Conservation (phyloP, 2,329 filamentous ascomycete genomes). For the Scedosporium minutisporum region DNA sequence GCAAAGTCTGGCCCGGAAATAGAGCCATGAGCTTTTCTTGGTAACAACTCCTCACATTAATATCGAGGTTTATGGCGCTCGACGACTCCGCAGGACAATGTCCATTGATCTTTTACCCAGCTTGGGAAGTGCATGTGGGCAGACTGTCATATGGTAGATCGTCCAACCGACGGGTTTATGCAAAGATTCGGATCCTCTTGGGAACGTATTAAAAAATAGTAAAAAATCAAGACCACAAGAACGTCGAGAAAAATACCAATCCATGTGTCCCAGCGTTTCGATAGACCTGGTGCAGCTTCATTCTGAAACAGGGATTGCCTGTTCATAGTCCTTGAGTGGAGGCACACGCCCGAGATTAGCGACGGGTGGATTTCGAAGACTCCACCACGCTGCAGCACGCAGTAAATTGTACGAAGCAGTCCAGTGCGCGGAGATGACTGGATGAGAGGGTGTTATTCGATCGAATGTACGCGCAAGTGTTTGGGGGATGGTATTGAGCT, state of each 20-base stretch:
- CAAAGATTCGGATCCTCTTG: not conserved
- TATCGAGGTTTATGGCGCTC: conserved; percentile 1
- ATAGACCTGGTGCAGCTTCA: not conserved
- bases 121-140: not conserved
- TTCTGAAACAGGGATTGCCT: not conserved
- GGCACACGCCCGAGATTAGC: not conserved
- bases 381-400: not conserved
- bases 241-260: not conserved
- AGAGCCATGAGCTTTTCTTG: not conserved
- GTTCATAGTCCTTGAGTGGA: not conserved
- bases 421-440: too few species aligned
- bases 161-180: not conserved
- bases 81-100: not conserved
- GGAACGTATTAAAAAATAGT: not conserved
- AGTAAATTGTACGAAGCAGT: too few species aligned
- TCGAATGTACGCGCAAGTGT: too few species aligned
- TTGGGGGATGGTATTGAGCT: too few species aligned
- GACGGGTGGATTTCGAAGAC: not conserved
- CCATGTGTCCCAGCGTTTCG: not conserved
- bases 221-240: not conserved
- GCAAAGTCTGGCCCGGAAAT: not conserved
- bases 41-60: not conserved
- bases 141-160: not conserved
- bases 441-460: too few species aligned
- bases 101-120: not conserved